These are phyloP conservation scores for Tuber borchii DNA, from an alignment of 495 filamentous ascomycete genomes.

Conservation along the genomic window DNA sequence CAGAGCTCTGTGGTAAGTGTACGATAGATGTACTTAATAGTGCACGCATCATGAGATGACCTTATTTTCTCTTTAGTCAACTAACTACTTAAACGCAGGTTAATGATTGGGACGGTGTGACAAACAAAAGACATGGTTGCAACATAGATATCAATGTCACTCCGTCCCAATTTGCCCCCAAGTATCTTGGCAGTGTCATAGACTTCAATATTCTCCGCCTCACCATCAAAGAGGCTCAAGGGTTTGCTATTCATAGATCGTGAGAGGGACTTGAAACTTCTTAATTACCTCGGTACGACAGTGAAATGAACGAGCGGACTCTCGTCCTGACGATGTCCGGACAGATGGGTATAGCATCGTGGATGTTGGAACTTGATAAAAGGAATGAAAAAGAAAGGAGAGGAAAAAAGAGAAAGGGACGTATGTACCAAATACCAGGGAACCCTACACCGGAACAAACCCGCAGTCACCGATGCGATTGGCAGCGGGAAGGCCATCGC, in stretches of 20 bases:
- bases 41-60: slow-evolving; percentile 7
- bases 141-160: too few species aligned
- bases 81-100: too few species aligned
- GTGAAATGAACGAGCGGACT: neutral
- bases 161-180: too few species aligned
- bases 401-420: neutral
- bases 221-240: slow-evolving; percentile 6
- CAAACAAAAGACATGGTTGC: too few species aligned
- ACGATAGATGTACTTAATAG: neutral
- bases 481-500: slow-evolving; percentile 30
- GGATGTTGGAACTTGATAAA: neutral
- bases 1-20: neutral
- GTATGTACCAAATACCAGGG: slow-evolving; percentile 18
- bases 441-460: slow-evolving; percentile 5
- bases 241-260: slow-evolving; percentile 17
- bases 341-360: neutral
- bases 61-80: slow-evolving; percentile 7
- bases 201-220: slow-evolving; percentile 12
- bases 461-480: slow-evolving; percentile 34
- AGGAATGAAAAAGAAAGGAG: neutral
- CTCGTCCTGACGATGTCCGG: neutral
- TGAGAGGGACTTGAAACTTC: slow-evolving; percentile 24
- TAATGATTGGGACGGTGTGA: too few species aligned
- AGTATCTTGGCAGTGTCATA: slow-evolving; percentile 9
- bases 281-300: neutral